A percentile compares a stretch with the other conserved stretches of the same genome.
phyloP scores from a whole-genome alignment of 202 grass and related monocot species.

The Panicum hallii region DNA sequence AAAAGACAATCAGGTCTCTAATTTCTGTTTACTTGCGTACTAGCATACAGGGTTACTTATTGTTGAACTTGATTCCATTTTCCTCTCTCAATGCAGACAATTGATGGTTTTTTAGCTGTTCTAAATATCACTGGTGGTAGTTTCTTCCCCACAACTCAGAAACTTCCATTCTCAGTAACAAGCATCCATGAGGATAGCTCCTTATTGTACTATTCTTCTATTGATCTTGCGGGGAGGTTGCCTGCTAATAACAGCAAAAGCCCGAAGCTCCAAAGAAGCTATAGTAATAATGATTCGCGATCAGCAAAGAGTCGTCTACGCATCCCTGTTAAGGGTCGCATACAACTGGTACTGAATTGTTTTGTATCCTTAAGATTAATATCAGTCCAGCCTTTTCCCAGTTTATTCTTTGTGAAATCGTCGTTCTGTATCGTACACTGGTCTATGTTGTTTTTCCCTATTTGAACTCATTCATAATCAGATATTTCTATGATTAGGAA shows the following conservation, averaged over 20 bases:
- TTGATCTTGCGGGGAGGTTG: constrained; percentile 77
- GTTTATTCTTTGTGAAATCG: constrained; percentile 26
- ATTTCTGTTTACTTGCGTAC: constrained; percentile 17
- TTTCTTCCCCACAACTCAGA: constrained; percentile 81
- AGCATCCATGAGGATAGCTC: constrained; percentile 87
- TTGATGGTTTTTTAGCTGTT: constrained; percentile 93
- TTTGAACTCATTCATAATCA: constrained; percentile 20
- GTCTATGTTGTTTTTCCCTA: neutral
- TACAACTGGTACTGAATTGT: constrained; percentile 86
- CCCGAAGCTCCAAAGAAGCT: constrained; percentile 69
- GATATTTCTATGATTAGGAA: neutral
- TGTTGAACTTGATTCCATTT: constrained; percentile 40
- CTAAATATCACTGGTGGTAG: constrained; percentile 82
- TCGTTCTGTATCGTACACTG: neutral
- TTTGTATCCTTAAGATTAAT: constrained; percentile 31
- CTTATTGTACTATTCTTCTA: constrained; percentile 92
- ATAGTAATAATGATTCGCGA: constrained; percentile 81
- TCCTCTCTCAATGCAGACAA: constrained; percentile 58
- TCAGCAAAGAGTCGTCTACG: constrained; percentile 85
- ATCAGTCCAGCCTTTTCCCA: neutral
- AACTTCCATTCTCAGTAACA: constrained; percentile 89
- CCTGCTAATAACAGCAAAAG: constrained; percentile 61
- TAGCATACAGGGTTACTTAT: neutral
- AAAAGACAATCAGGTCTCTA: constrained; percentile 81
- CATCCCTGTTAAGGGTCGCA: constrained; percentile 83